Base-by-base conservation (phyloP, 2,329 filamentous ascomycete species). In the Colletotrichum sp. region DNA sequence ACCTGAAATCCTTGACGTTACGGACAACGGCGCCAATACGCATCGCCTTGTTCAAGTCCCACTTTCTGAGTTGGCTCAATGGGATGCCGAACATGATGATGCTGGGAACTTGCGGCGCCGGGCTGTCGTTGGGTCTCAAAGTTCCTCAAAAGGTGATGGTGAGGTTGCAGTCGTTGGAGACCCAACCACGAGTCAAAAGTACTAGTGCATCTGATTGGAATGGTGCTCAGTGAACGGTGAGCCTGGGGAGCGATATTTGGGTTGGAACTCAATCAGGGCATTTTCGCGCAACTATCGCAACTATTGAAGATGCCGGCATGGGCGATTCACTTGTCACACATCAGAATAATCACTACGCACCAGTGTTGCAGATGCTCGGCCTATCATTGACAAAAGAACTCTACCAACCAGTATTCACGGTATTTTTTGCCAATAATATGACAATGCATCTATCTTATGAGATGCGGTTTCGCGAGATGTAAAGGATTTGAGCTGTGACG, bases 31-130 rank as follows among this genome's bases (percentile, higher is more conserved):
- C 5, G 83, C 86, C 3, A 86, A 84, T 18, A 85, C 86, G 1
- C 87, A 89, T 76, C 81, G 84, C 0, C 79, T 94, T 5, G 85
- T 92, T 16, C 90, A 89, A 77, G 86, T 94, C 2, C 89, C 90
- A 0, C 78, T 88, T 1, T 80, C 79, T 0, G 86, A 92, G 9
- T 52, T 93, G 13, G 84, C 82, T 0, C 81, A 80, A 18, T 94
- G 92, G 92, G 92, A 93, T 80, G 85, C 83, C 1, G 85, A 86
- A 7, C 91, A 93, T 79, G 91, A 93, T 81, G 89, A 88, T 28
- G 80, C 84, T 6, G 85, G 86, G 2, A 80, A 81, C 5, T 32
- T 83, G 39, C 71, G 79, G 6, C 75, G 78, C 10, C 73, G 76
- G 32, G n/a, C 73, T 4, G 66, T 74, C 6, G 18, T 21, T 16